A percentile compares a stretch with the other conserved stretches of the same genome.
Conservation (phyloP, 139 green algal genomes). For the Chlamydomonas applanata region DNA sequence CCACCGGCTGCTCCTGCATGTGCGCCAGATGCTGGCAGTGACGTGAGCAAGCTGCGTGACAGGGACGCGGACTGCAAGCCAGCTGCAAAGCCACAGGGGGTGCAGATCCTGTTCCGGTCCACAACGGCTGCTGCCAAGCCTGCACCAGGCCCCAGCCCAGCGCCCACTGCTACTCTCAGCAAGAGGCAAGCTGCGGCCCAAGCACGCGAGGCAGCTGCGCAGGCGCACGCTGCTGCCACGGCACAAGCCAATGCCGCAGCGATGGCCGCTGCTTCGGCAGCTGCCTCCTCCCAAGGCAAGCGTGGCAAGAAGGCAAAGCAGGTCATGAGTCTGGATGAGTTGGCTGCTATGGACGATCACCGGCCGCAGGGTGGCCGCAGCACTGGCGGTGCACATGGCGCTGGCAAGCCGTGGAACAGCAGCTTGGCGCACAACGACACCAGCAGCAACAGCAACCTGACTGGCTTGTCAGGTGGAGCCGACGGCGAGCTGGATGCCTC, state of each 20-base stretch:
- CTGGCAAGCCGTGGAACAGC: no score
- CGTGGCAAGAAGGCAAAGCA: background rate
- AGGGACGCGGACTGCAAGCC: background rate
- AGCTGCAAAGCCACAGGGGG: background rate
- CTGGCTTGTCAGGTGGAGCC: background rate
- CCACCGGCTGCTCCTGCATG: background rate
- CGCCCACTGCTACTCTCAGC: background rate
- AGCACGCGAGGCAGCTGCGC: background rate
- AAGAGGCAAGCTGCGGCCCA: background rate
- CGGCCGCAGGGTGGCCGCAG: no score
- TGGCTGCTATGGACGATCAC: background rate
- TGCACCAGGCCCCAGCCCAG: background rate
- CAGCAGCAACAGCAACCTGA: conserved; percentile 10
- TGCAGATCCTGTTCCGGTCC: conserved; percentile 16
- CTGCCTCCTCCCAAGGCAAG: background rate
- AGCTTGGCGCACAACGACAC: background rate
- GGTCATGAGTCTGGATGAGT: conserved; percentile 1
- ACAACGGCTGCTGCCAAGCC: background rate
- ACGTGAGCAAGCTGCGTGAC: no score
- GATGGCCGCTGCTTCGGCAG: background rate
- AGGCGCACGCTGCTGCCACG: background rate
- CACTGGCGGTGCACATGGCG: no score
- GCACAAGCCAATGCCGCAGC: background rate
- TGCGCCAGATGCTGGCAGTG: background rate
- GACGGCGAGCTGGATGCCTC: background rate